Conservation (phyloP, 2,329 filamentous ascomycete genomes). For the Teratosphaeria gauchensis region DNA sequence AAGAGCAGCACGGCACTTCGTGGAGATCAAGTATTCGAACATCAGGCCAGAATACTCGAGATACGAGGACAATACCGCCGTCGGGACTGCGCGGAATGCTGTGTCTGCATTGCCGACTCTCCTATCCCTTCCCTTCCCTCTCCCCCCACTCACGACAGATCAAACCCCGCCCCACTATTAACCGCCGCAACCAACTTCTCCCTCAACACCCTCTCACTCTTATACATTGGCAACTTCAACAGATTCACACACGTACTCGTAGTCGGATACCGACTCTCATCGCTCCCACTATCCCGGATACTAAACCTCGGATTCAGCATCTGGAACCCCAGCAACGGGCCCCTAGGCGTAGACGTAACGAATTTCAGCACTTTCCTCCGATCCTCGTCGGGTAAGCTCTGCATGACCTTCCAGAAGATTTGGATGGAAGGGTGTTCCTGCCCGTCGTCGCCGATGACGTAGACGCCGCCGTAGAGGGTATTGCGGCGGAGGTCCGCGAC, state of each 20-base stretch:
- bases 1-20: too few species aligned
- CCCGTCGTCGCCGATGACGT: constrained; percentile 79
- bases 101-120: background rate
- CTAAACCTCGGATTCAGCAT: constrained; percentile 79
- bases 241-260: constrained; percentile 95
- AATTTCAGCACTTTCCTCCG: constrained; percentile 85
- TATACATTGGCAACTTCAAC: constrained; percentile 81
- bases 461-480: constrained; percentile 80
- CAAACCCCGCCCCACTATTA: constrained; percentile 84
- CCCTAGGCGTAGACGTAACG: constrained; percentile 85
- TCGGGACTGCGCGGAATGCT: too few species aligned
- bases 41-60: too few species aligned
- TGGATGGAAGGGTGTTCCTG: constrained; percentile 75
- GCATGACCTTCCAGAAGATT: constrained; percentile 88
- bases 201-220: constrained; percentile 52
- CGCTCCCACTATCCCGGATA: constrained; percentile 72
- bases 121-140: background rate
- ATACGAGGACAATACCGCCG: too few species aligned
- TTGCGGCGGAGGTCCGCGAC: constrained; percentile 75
- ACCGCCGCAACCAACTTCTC: constrained; percentile 84
- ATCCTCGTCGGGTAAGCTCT: constrained; percentile 62
- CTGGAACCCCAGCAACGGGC: constrained; percentile 79
- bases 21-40: too few species aligned
- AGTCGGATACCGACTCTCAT: constrained; percentile 73
- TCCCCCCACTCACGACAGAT: constrained; percentile 55